A percentile compares a stretch with the other conserved stretches of the same genome.
Evolutionary conservation across 805 yeast genomes (phyloP).

Genomic region (Candida anglica): DNA sequence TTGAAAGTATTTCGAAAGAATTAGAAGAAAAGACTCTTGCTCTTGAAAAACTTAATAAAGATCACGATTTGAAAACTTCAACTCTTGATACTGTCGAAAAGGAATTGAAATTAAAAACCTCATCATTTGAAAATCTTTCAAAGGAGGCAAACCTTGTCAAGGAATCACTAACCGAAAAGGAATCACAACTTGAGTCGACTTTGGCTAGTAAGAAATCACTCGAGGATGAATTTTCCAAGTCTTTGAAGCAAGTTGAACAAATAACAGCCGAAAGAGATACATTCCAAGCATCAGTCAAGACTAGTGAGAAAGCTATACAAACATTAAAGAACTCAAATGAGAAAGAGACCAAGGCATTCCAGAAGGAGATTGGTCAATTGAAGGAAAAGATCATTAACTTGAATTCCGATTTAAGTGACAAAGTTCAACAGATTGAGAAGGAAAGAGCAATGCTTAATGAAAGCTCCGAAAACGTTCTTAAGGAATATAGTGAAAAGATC

Average conservation of each 20-base stretch:
- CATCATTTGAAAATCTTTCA: too few relatives aligned
- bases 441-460: conserved; percentile 47
- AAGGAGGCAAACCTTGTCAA: too few relatives aligned
- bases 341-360: conserved; percentile 13
- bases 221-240: too few relatives aligned
- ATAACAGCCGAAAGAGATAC: too few relatives aligned
- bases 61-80: not conserved
- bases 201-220: too few relatives aligned
- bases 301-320: conserved; percentile 9
- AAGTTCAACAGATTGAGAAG: conserved; percentile 43
- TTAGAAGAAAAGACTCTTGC: not conserved
- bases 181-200: too few relatives aligned
- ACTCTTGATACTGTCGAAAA: not conserved
- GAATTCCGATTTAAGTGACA: conserved; percentile 31
- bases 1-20: conserved; percentile 1
- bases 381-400: conserved; percentile 24
- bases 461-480: conserved; percentile 45
- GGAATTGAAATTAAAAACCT: too few relatives aligned
- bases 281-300: not conserved
- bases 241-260: too few relatives aligned
- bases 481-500: conserved; percentile 47
- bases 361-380: conserved; percentile 13
- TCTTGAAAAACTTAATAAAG: conserved; percentile 4
- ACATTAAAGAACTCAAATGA: conserved; percentile 12
- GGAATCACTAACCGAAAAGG: too few relatives aligned